Evolutionary conservation across 78 protist genomes (phyloP), one percentile per base, ranked within the genome.

Genomic region (Guillardia theta): DNA sequence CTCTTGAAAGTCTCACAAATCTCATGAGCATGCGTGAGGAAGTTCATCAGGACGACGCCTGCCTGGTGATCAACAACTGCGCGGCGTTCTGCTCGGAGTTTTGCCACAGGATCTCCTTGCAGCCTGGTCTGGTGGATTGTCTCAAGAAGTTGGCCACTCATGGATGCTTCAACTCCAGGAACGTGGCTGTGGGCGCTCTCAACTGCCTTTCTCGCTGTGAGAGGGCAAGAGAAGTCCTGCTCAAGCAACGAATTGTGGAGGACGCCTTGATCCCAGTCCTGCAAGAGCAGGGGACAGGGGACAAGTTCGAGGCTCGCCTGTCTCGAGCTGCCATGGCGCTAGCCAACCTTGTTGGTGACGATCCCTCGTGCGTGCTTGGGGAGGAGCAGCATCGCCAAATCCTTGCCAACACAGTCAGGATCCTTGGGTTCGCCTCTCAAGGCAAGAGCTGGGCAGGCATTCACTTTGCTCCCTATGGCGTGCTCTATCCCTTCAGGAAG

Each of bases 361-460:
- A 12, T 21, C 18, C 33, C 62, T 12, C 12, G 18, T 12, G 22
- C 41, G 41, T 70, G 83, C 6, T 24, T 22, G 36, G 36, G 21
- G 21, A 70, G 6, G 41, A 0, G 83, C 45, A 22, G 41, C 45
- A 15, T 24, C 83, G 22, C 83, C 33, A 33, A 70, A 43, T 43
- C 6, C 24, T 78, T 1, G 48, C 18, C 10, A 78, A 46, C 1
- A 36, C 48, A 18, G 90, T 78, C 53, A 37, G 24, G 53, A 78
- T 78, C 9, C 12, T 78, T 22, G 45, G 50, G 30, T 43, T 44
- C 48, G 45, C 90, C 30, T 22, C 44, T 6, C 21, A 78, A 4
- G 90, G 90, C 19, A 18, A 78, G 48, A n/a, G 12, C 33, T 78
- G 90, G 90, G 90, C 90, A 43, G 90, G 90, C 43, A 78, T 78